Percentiles rank a stretch among this genome's conserved stretches.
Conservation (phyloP, 352 stramenopile genomes). For the Halophytophthora polymorphica region DNA sequence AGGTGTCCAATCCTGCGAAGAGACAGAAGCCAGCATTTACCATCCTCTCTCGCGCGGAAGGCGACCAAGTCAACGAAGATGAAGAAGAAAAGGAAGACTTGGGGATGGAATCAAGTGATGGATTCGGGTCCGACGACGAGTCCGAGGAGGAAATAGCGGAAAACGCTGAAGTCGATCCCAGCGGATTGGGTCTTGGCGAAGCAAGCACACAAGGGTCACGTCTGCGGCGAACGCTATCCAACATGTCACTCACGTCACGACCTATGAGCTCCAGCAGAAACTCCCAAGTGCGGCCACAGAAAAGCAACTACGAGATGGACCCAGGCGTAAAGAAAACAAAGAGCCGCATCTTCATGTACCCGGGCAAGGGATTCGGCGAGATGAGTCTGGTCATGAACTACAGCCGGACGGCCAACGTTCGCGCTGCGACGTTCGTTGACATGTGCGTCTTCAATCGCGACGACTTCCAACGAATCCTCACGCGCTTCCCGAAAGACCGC, state of each 20-base stretch:
- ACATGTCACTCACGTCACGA: too few relatives aligned
- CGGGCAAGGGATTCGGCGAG: conserved; percentile 44
- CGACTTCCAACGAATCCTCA: conserved; percentile 30
- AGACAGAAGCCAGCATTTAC: conserved; percentile 19
- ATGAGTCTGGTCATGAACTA: conserved; percentile 52
- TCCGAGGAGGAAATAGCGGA: too few relatives aligned
- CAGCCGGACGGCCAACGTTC: conserved; percentile 35
- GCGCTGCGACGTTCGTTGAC: conserved; percentile 40
- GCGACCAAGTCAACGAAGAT: conserved; percentile 8
- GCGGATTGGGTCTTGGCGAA: too few relatives aligned
- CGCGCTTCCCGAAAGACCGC: conserved; percentile 26
- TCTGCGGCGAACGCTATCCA: too few relatives aligned
- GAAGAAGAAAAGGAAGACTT: neutral
- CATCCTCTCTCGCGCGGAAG: conserved; percentile 16
- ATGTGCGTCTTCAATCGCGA: conserved; percentile 41
- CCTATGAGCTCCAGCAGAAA: too few relatives aligned
- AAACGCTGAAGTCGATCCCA: too few relatives aligned
- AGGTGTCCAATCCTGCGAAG: conserved; percentile 21
- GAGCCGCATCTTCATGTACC: conserved; percentile 2
- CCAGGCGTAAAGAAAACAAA: conserved; percentile 11
- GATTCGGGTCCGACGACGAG: too few relatives aligned
- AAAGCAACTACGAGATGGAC: neutral
- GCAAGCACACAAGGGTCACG: too few relatives aligned
- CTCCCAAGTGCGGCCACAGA: too few relatives aligned
- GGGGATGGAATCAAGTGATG: too few relatives aligned